These are phyloP conservation scores for Brassica rapa DNA, from an alignment of 345 rosid genomes.

Conservation along the genomic window DNA sequence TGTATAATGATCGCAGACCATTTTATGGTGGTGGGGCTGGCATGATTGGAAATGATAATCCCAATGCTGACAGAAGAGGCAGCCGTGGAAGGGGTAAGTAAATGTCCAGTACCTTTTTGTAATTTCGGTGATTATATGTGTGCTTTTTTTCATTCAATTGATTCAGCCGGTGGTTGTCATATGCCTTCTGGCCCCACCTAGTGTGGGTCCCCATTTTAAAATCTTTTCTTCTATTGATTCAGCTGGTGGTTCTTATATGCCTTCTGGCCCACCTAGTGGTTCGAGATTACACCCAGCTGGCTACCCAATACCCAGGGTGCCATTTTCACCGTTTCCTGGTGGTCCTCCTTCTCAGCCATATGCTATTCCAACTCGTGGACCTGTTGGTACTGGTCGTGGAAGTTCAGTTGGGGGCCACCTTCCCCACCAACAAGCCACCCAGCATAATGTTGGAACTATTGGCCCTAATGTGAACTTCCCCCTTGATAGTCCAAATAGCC, in stretches of 20 bases:
- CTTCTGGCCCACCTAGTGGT: slow-evolving; percentile 85
- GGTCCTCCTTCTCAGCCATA: slow-evolving; percentile 91
- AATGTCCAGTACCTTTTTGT: slow-evolving; percentile 21
- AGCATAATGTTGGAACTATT: slow-evolving; percentile 75
- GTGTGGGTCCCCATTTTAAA: neutral
- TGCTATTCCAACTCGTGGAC: slow-evolving; percentile 95
- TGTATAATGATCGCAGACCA: slow-evolving; percentile 88
- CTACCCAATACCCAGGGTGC: slow-evolving; percentile 79
- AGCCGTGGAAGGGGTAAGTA: slow-evolving; percentile 87
- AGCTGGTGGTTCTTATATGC: slow-evolving; percentile 70
- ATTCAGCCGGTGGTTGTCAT: slow-evolving; percentile 53
- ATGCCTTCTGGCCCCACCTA: neutral
- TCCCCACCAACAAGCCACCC: slow-evolving; percentile 75
- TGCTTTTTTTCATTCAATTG: slow-evolving; percentile 14
- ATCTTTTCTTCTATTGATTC: neutral
- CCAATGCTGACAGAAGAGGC: slow-evolving; percentile 84
- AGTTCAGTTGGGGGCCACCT: slow-evolving; percentile 87
- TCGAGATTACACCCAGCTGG: slow-evolving; percentile 89
- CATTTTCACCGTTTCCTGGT: slow-evolving; percentile 79
- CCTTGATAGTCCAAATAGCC: slow-evolving; percentile 85
- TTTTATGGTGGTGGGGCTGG: slow-evolving; percentile 89
- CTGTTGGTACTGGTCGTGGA: slow-evolving; percentile 95
- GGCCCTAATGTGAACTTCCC: slow-evolving; percentile 82
- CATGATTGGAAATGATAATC: slow-evolving; percentile 66
- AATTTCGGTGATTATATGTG: neutral